Evolutionary conservation across 768 basidiomycete species (phyloP), one percentile per base, ranked within the genome.

Genomic region (Tubosaeta sp.): DNA sequence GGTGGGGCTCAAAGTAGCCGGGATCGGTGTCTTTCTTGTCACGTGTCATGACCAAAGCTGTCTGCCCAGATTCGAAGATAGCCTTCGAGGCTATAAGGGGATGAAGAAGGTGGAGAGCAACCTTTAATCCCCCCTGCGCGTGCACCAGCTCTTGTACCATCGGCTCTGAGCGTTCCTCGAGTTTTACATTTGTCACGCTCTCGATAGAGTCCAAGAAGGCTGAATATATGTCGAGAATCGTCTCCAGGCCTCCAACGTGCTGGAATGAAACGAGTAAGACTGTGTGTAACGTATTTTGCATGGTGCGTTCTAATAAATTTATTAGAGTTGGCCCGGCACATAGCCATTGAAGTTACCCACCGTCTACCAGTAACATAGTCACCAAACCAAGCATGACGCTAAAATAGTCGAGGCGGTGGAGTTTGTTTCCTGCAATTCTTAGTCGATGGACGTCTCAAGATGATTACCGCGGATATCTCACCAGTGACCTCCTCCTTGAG

Each of bases 1-100:
- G 88, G 64, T 87, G 84, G 0, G 91, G 81, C 59, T 93, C 88
- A 55, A 95, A 95, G 65, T 86, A 90, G 33, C 84, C 85, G 5
- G 76, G 69, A 58, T 94, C 87, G 1, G 81, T 84, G 19, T 88
- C 85, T 63, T 82, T 81, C 67, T 89, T 89, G 69, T 92, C 92
- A 14, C 84, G 82, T 16, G 85, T 85, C 37, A 82, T 71, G 14
- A 88, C 76, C 31, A 88, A 69, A 4, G 77, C 65, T 0, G 92
- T 95, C 70, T 98, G 95, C 3, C 83, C 79, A 7, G 91, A 89
- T 52, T 97, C 94, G 50, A 93, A 78, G 25, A 95, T 74, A 12
- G 88, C 79, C 59, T 89, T 89, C 26, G 90, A 80, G 2, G 88
- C 85, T 25, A 92, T 76, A 41, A 98, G 74, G 11, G 87, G 81